Evolutionary conservation across 164 flowering plant species (phyloP), one percentile per base, ranked within the genome.

Genomic region (Litsea cubeba): DNA sequence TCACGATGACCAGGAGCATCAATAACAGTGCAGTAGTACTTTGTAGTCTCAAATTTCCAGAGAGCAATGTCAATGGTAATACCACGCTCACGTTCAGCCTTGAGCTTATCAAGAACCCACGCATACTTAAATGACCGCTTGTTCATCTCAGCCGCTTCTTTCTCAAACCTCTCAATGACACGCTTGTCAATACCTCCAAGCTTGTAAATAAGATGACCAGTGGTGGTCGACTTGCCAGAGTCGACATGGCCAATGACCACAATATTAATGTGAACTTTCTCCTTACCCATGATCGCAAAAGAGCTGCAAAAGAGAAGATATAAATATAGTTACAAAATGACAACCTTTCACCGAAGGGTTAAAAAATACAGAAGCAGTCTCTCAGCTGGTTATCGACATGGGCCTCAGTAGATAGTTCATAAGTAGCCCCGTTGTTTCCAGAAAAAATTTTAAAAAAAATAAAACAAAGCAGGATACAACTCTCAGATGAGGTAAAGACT

Each of bases 121-220:
- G 94, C 94, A 71, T 90, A 90, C 83, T 90, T 90, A 89, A 88
- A 90, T 30, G 95, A 90, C 81, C 95, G 79, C 78, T 90, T 90
- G 95, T 90, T 90, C 95, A 90, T 90, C 85, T 90, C 95, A 81
- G 95, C 95, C 75, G 95, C 95, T 40, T 90, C 95, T 87, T 90
- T 90, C 88, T 90, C 95, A n/a, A 90, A 90, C 77, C 93, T 89
- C 77, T 90, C 95, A 67, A 90, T 90, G 0, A 90, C 95, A 85
- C 95, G 91, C 91, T 91, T 91, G 91, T 91, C 95, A 78, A 91
- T 89, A 63, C 93, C 95, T 46, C 95, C 95, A 66, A 91, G 87
- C 93, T 91, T 91, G 86, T 90, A 89, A 83, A 90, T 90, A 78
- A 90, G 80, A 78, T 90, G 94, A 35, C 90, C 92, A 58, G 90